phyloP scores from a whole-genome alignment of 202 grass and related monocot species.

The Zizania palustris region DNA sequence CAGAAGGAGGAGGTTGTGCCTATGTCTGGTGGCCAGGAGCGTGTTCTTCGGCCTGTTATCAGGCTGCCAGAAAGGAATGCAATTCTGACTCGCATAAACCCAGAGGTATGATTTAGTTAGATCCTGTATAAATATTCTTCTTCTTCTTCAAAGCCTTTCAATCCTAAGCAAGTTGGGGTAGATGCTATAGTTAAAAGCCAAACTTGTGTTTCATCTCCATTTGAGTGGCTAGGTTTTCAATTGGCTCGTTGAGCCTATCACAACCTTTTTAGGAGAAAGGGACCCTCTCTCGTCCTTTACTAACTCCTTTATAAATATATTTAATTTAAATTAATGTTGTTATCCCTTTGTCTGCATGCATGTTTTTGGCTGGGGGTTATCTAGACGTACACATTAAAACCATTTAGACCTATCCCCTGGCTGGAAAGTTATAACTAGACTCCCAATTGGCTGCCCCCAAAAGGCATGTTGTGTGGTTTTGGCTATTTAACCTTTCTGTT shows the following conservation, averaged over 20 bases:
- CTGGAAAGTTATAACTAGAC: conserved; percentile 6
- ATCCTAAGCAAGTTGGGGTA: too few species aligned
- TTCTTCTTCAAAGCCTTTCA: too few species aligned
- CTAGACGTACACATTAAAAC: conserved; percentile 1
- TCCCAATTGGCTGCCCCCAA: not conserved
- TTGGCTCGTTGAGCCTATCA: too few species aligned
- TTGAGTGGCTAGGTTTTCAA: too few species aligned
- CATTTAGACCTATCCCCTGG: not conserved
- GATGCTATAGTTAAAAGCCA: too few species aligned
- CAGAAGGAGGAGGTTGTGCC: conserved; percentile 75
- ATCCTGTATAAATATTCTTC: not conserved
- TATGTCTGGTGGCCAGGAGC: conserved; percentile 52
- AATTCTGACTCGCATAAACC: conserved; percentile 92
- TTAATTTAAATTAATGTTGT: conserved; percentile 11
- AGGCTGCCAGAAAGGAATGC: conserved; percentile 79
- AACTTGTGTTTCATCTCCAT: too few species aligned
- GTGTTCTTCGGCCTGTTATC: conserved; percentile 76
- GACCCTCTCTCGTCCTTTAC: too few species aligned
- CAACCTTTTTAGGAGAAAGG: too few species aligned
- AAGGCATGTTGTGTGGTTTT: conserved; percentile 6
- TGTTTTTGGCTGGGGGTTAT: not conserved
- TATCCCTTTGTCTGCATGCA: not conserved
- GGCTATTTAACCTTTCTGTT: not conserved
- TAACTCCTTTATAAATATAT: conserved; percentile 9
- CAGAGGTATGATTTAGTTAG: conserved; percentile 60